Percentiles rank a stretch among this genome's conserved stretches.
Conservation (phyloP, 73 alveolate genomes). For the Tetrahymena malaccensis region DNA sequence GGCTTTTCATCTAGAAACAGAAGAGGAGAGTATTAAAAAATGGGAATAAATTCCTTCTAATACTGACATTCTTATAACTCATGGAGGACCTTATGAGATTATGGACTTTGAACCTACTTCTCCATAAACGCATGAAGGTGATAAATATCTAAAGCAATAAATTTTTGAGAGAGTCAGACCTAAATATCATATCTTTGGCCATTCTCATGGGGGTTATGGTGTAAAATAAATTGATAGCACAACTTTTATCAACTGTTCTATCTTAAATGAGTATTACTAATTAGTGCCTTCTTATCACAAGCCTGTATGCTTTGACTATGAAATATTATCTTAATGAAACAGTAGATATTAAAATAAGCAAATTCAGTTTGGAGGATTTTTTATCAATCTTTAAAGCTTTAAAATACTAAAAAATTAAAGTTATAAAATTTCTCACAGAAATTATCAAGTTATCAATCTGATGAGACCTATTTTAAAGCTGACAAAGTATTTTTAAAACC, state of each 20-base stretch:
- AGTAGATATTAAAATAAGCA: no score
- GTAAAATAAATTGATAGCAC: not conserved
- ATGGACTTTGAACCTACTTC: not conserved
- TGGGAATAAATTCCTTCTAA: slow-evolving; percentile 39
- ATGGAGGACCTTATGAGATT: slow-evolving; percentile 40
- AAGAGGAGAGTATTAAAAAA: not conserved
- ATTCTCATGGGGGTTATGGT: slow-evolving; percentile 48
- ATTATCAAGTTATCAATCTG: no score
- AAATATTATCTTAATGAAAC: not conserved
- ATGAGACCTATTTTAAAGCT: no score
- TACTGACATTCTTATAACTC: slow-evolving; percentile 44
- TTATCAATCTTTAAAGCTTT: no score
- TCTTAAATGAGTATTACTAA: slow-evolving; percentile 1
- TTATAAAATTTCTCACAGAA: no score
- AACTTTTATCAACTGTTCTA: slow-evolving; percentile 32
- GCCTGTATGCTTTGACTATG: not conserved
- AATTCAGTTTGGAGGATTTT: no score
- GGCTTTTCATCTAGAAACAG: slow-evolving; percentile 19
- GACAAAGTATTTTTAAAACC: no score
- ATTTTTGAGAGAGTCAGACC: slow-evolving; percentile 12
- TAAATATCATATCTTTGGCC: slow-evolving; percentile 42
- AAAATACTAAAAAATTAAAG: no score
- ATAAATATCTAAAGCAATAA: not conserved
- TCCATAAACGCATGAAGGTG: not conserved
- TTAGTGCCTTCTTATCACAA: not conserved